These are phyloP conservation scores for Tephrocybe sp. DNA, from an alignment of 768 basidiomycete genomes.

Conservation along the genomic window DNA sequence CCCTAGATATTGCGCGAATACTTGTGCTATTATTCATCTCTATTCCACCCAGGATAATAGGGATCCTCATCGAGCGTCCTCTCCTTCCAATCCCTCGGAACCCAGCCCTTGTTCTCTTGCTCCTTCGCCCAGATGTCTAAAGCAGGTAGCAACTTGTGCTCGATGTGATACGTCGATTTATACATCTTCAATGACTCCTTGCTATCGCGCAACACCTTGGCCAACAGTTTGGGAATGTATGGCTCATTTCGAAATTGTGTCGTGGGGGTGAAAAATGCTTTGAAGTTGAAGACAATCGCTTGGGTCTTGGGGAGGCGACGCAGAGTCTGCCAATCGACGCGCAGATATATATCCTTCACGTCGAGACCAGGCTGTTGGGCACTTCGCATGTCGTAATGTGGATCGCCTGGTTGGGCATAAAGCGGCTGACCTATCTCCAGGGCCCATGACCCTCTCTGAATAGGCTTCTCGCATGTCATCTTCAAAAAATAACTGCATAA, in stretches of 20 bases:
- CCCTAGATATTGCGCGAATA: too few relatives aligned
- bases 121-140: constrained; percentile 46
- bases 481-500: constrained; percentile 44
- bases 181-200: constrained; percentile 40
- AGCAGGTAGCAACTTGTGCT: constrained; percentile 45
- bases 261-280: constrained; percentile 51
- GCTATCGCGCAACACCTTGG: constrained; percentile 42
- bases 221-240: constrained; percentile 46
- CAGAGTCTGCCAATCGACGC: constrained; percentile 58
- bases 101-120: constrained; percentile 46
- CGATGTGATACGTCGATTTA: constrained; percentile 40
- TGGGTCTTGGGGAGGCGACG: constrained; percentile 46
- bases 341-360: constrained; percentile 41
- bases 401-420: constrained; percentile 40
- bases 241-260: constrained; percentile 43
- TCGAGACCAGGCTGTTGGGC: constrained; percentile 34
- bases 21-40: too few relatives aligned
- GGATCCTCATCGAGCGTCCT: constrained; percentile 51
- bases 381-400: constrained; percentile 33
- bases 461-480: constrained; percentile 45
- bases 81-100: constrained; percentile 47
- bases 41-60: constrained; percentile 49
- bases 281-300: constrained; percentile 55
- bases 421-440: constrained; percentile 51
- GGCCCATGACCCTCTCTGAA: constrained; percentile 53